Evolutionary conservation across 176 grass and related monocot genomes (phyloP), one percentile per base, ranked within the genome.

Genomic region (Eremochloa ophiuroides): DNA sequence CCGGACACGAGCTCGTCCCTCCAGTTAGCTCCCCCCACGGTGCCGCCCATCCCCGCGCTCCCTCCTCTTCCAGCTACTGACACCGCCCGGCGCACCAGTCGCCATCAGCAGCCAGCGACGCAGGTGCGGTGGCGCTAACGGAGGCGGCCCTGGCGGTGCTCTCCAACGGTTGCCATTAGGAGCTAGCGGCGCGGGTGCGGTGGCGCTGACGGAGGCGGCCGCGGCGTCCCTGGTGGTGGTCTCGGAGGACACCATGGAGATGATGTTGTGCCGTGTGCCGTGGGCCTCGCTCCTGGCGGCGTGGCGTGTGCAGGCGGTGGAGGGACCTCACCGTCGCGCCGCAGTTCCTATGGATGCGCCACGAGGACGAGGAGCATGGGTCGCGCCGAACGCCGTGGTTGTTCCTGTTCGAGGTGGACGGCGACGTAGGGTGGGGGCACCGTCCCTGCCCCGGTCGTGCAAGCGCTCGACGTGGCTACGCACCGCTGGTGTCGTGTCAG

Each of bases 301-400:
- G 33, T 89, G 94, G 7, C 62, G 94, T 85, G n/a, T 97, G 94
- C 89, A 77, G 71, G 56, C 93, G 91, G 18, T 97, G 94, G 94
- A 84, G 91, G 71, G 77, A 83, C 62, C 71, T 97, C 71, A 92
- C 94, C 6, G 64, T 71, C n/a, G 47, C 91, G 2, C 85, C 70
- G 25, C 89, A 90, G 62, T 94, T 97, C 82, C 74, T 83, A 38
- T 85, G 87, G 44, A 47, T 85, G 51, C 87, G 91, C 46, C 79
- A 74, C 0, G 50, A 86, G 66, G 70, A 88, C 66, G 58, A 13
- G 23, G 58, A 13, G 23, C 10, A 2, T 10, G 77, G 69, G 12
- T 59, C 71, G 28, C 29, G 76, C 38, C 66, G 53, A 22, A 77
- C 65, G 48, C 87, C 89, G 9, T 97, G 91, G 94, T 47, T 97